These are phyloP conservation scores for Hypoxylon sp. DNA, from an alignment of 2,329 filamentous ascomycete genomes.

Conservation along the genomic window DNA sequence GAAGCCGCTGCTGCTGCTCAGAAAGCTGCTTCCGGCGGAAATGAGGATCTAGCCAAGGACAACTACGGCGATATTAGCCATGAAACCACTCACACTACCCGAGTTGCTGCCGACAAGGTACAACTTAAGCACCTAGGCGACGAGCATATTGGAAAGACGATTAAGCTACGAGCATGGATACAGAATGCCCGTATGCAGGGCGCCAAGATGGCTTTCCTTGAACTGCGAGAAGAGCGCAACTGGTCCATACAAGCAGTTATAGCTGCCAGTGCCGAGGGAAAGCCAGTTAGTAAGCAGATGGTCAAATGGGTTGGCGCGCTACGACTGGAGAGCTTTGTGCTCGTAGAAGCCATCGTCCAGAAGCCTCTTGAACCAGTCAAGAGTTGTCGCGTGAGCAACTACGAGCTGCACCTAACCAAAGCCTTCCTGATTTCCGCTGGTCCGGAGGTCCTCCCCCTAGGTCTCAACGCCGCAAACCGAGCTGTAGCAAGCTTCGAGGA, in stretches of 20 bases:
- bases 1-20: constrained; percentile 79
- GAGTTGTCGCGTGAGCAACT: constrained; percentile 82
- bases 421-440: constrained; percentile 81
- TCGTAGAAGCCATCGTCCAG: constrained; percentile 85
- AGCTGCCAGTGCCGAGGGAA: constrained; percentile 74
- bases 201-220: constrained; percentile 92
- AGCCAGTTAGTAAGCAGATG: constrained; percentile 84
- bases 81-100: constrained; percentile 71
- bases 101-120: constrained; percentile 70
- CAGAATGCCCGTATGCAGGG: constrained; percentile 91
- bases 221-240: constrained; percentile 81
- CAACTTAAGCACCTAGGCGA: constrained; percentile 76
- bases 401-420: constrained; percentile 91
- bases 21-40: constrained; percentile 74
- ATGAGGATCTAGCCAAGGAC: constrained; percentile 78
- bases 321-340: constrained; percentile 84
- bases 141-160: constrained; percentile 75
- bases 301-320: constrained; percentile 88
- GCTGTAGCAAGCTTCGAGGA: constrained; percentile 72
- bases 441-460: constrained; percentile 71
- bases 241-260: constrained; percentile 88
- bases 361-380: constrained; percentile 90
- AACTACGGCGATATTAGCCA: constrained; percentile 83
- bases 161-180: constrained; percentile 84
- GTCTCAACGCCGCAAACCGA: constrained; percentile 68